These are phyloP conservation scores for Ophiostoma himal-ulmi DNA, from an alignment of 2,329 filamentous ascomycete species.

Conservation along the genomic window DNA sequence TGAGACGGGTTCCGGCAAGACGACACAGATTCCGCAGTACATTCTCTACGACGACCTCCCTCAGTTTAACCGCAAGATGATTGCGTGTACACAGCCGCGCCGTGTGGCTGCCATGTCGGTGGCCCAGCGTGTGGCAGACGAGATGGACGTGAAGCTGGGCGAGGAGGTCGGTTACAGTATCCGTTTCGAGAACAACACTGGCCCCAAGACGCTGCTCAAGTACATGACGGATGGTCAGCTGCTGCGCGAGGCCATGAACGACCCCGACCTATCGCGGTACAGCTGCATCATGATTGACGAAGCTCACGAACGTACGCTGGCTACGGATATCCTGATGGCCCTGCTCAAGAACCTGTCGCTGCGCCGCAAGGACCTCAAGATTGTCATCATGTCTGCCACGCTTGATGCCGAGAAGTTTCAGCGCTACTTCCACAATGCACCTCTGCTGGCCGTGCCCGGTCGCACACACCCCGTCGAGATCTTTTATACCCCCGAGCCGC, in stretches of 20 bases:
- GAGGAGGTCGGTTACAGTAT: conserved; percentile 98
- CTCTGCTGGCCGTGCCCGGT: conserved; percentile 86
- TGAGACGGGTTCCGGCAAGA: conserved; percentile 99
- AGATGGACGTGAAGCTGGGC: conserved; percentile 88
- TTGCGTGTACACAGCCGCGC: conserved; percentile 95
- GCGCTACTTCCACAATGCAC: conserved; percentile 91
- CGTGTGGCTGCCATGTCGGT: conserved; percentile 99
- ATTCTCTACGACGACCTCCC: conserved; percentile 95
- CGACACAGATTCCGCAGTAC: conserved; percentile 97
- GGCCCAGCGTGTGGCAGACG: conserved; percentile 92
- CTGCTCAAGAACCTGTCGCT: conserved; percentile 83
- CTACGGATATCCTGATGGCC: conserved; percentile 96
- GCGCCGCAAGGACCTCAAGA: conserved; percentile 83
- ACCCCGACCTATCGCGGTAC: conserved; percentile 85
- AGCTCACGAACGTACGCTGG: conserved; percentile 93
- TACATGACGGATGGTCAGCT: conserved; percentile 99
- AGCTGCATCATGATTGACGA: conserved; percentile 98
- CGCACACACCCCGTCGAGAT: conserved; percentile 96
- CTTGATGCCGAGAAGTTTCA: conserved; percentile 98
- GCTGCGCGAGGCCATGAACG: conserved; percentile 91
- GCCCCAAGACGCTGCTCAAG: conserved; percentile 84
- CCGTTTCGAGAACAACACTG: conserved; percentile 93
- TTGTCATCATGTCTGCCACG: conserved; percentile 98
- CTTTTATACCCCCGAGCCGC: conserved; percentile 94
- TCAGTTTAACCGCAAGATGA: conserved; percentile 76